Evolutionary conservation across 805 yeast species (phyloP).

Genomic region (Pichia eremophila): DNA sequence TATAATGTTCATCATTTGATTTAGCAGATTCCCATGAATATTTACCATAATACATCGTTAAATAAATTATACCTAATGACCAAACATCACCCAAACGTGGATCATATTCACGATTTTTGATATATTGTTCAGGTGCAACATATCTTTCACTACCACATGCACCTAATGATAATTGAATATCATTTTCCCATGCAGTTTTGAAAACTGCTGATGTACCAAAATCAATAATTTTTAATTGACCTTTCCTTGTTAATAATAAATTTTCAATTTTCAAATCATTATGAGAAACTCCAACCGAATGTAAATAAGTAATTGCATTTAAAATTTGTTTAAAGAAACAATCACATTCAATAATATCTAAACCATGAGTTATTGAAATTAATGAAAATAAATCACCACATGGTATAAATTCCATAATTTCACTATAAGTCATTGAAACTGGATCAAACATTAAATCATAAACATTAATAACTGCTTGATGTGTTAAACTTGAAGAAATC

Average conservation of each 20-base stretch:
- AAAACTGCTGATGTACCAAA: slow-evolving; percentile 90
- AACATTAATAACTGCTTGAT: slow-evolving; percentile 66
- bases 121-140: slow-evolving; percentile 85
- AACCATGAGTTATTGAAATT: slow-evolving; percentile 40
- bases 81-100: slow-evolving; percentile 79
- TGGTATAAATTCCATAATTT: slow-evolving; percentile 93
- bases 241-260: slow-evolving; percentile 56
- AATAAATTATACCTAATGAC: slow-evolving; percentile 75
- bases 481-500: slow-evolving; percentile 69
- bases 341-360: slow-evolving; percentile 66
- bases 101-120: slow-evolving; percentile 46
- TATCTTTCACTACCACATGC: slow-evolving; percentile 85
- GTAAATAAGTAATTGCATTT: slow-evolving; percentile 78
- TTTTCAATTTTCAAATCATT: slow-evolving; percentile 91
- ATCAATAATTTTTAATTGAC: slow-evolving; percentile 66
- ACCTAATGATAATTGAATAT: slow-evolving; percentile 60
- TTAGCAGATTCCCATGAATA: slow-evolving; percentile 31
- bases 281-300: slow-evolving; percentile 86
- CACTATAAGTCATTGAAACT: slow-evolving; percentile 60
- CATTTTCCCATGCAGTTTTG: slow-evolving; percentile 80
- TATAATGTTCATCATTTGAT: slow-evolving; percentile 32
- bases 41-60: slow-evolving; percentile 46
- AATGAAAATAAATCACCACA: slow-evolving; percentile 71
- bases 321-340: slow-evolving; percentile 83
- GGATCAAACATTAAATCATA: slow-evolving; percentile 73